Conservation (phyloP, 495 filamentous ascomycete species). For the Neurospora sp. region DNA sequence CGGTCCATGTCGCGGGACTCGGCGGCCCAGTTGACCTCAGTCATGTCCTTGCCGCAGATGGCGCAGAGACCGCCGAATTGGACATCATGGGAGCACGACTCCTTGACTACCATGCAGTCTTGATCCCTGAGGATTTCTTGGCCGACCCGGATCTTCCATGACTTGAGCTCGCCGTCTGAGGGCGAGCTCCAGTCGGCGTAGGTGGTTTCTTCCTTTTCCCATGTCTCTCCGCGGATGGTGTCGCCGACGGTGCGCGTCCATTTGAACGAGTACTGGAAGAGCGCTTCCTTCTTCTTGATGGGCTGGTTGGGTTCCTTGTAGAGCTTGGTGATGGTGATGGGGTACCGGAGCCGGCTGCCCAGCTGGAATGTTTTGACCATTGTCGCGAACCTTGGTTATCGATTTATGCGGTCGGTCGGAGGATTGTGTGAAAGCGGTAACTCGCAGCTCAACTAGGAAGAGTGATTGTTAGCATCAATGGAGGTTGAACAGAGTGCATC, state of each 20-base stretch:
- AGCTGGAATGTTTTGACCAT: constrained; percentile 35
- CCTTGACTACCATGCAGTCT: constrained; percentile 69
- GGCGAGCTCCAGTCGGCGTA: constrained; percentile 72
- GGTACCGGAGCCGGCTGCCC: constrained; percentile 67
- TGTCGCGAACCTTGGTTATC: not conserved
- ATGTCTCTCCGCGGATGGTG: constrained; percentile 54
- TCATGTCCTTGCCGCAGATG: constrained; percentile 97
- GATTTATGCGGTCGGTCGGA: not conserved
- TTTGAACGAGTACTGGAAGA: constrained; percentile 77
- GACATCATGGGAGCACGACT: constrained; percentile 81
- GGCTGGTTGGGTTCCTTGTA: constrained; percentile 64
- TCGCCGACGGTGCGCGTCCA: constrained; percentile 66
- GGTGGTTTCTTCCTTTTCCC: constrained; percentile 47
- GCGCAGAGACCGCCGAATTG: constrained; percentile 87
- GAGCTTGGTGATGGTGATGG: constrained; percentile 85
- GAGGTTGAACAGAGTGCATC: not conserved
- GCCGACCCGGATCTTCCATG: constrained; percentile 68
- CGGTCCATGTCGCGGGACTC: constrained; percentile 55
- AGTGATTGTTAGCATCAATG: not conserved
- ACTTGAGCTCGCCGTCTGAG: constrained; percentile 62
- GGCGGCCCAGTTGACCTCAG: constrained; percentile 44
- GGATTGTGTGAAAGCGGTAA: not conserved
- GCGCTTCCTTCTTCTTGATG: constrained; percentile 61
- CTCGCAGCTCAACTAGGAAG: not conserved
- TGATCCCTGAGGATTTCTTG: constrained; percentile 50